A percentile compares a stretch with the other conserved stretches of the same genome.
Conservation (phyloP, 2,329 filamentous ascomycete genomes). For the Colletotrichum eremochloae region DNA sequence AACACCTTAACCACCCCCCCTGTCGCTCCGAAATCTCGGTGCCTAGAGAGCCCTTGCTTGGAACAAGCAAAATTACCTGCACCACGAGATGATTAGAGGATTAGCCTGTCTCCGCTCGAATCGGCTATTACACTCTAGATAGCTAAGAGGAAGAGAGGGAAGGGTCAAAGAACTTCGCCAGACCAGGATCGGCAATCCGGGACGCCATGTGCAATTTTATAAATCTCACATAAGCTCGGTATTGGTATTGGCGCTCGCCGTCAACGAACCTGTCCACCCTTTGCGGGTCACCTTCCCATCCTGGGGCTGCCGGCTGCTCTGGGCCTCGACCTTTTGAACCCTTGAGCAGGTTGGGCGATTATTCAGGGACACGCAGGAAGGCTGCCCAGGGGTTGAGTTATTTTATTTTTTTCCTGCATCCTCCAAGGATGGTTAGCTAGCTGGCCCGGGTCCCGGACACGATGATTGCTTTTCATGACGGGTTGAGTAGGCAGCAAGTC, state of each 20-base stretch:
- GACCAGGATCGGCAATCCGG: background rate
- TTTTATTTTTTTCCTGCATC: background rate
- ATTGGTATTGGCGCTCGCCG: background rate
- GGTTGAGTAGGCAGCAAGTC: background rate
- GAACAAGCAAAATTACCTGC: background rate
- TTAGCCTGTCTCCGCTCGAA: background rate
- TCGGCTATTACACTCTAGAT: background rate
- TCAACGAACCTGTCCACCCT: background rate
- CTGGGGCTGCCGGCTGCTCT: background rate
- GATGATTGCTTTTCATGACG: background rate
- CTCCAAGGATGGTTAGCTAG: background rate
- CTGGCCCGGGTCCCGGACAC: background rate
- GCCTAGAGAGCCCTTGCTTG: background rate
- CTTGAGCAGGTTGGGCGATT: slow-evolving; percentile 25
- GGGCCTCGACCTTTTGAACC: background rate
- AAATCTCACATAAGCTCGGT: background rate
- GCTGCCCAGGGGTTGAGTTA: slow-evolving; percentile 4
- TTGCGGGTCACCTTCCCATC: background rate
- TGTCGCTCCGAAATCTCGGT: slow-evolving; percentile 6
- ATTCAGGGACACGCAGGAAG: slow-evolving; percentile 34
- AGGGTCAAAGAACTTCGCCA: too few relatives aligned
- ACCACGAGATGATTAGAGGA: background rate
- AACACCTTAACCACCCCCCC: background rate
- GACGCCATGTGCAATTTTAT: background rate
- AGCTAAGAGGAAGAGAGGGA: background rate